Base-by-base conservation (phyloP, 305 asterid species). In the Striga hermonthica region DNA sequence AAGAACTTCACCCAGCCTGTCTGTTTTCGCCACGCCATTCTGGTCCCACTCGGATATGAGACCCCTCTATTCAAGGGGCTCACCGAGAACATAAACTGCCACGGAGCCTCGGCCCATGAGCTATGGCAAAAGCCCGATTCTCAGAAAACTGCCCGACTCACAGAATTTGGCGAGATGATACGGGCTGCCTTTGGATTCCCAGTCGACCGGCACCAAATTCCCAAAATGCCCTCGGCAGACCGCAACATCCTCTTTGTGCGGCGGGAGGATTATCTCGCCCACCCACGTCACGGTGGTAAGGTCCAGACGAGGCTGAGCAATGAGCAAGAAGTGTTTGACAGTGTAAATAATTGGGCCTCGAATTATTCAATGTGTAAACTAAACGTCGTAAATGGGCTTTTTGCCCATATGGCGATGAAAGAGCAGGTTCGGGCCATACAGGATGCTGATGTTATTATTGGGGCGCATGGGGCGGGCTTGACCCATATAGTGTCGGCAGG, bases 401-500 rank as follows among this genome's bases (percentile, higher is more conserved):
- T 94, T 62, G 99, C 93, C 3, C 99, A 94, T 71, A 90, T 94
- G 99, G 67, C 91, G 39, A 90, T 94, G 96, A 94, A 86, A 81
- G 99, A 94, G 71, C 99, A 94, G 75, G 79, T 94, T 57, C 82
- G 85, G 64, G 95, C 95, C 54, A 86, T 94, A 60, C 91, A 83
- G 78, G 97, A 88, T 66, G 96, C 97, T 45, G 82, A 81, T 0
- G 95, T 94, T 41, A 86, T 94, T 34, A 47, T 89, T 0, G 99
- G 99, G 8, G 99, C 99, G 64, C 99, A 94, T 50, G 99, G 99
- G 9, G 99, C 99, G 1, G 99, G 99, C 37, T 74, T 94, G 50
- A 90, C 98, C 41, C 99, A 94, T 64, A 84, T 81, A 43, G 84
- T 94, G 16, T 87, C 99, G 3, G 97, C 98, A 9, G 67, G 73